Conservation (phyloP, 1,284 basidiomycete genomes). For the Ceratobasidium sp. region DNA sequence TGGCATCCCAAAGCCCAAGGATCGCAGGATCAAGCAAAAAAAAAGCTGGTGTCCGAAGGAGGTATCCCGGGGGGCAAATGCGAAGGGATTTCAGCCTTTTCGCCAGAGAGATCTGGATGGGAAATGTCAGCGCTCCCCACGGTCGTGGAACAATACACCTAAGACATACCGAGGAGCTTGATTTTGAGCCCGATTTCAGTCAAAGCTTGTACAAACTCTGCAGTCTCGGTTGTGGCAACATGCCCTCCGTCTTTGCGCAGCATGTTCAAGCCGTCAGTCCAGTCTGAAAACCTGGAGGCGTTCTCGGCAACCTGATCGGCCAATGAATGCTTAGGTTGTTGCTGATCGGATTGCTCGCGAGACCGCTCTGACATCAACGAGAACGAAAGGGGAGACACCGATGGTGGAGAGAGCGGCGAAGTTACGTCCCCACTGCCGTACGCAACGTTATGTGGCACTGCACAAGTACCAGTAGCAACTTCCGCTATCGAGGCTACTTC, state of each 20-base stretch:
- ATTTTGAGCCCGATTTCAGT: constrained; percentile 96
- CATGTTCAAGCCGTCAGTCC: constrained; percentile 95
- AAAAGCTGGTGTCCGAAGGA: constrained; percentile 83
- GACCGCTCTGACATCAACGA: constrained; percentile 72
- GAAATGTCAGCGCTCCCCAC: neutral
- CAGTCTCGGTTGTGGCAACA: constrained; percentile 83
- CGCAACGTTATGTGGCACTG: constrained; percentile 64
- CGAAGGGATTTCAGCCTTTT: constrained; percentile 89
- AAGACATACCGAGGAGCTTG: constrained; percentile 79
- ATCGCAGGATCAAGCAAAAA: constrained; percentile 72
- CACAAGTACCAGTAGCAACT: constrained; percentile 79
- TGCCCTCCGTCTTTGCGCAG: constrained; percentile 79
- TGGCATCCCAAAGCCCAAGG: too few species aligned
- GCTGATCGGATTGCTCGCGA: constrained; percentile 48
- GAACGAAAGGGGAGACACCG: constrained; percentile 75
- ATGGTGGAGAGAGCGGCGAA: constrained; percentile 56
- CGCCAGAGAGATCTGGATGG: constrained; percentile 80
- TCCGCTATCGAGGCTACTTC: constrained; percentile 81
- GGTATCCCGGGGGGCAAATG: constrained; percentile 73
- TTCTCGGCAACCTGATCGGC: constrained; percentile 90
- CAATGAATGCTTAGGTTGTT: constrained; percentile 56
- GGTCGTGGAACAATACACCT: constrained; percentile 42
- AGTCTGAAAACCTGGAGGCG: constrained; percentile 87
- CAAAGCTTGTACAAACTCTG: constrained; percentile 81
- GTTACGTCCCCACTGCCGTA: constrained; percentile 49